A percentile compares a stretch with the other conserved stretches of the same genome.
Conservation (phyloP, 169 alveolate species). For the Plasmodium vivax region DNA sequence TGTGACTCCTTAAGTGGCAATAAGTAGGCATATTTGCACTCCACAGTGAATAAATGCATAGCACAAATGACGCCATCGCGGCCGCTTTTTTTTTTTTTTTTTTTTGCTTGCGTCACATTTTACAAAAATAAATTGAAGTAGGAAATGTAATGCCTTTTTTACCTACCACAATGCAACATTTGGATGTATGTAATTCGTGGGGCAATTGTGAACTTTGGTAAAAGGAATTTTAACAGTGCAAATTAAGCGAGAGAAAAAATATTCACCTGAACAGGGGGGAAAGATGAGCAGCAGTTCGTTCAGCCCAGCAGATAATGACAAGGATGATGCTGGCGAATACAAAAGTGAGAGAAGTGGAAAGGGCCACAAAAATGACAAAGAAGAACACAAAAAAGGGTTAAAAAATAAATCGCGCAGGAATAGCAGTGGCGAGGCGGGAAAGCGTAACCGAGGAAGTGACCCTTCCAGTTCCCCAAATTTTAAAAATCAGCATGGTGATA, state of each 20-base stretch:
- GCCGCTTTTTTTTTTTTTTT: not conserved
- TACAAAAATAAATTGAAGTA: not conserved
- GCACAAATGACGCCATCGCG: not conserved
- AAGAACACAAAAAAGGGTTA: not conserved
- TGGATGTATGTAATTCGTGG: not conserved
- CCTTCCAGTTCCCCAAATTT: not conserved
- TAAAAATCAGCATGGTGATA: not conserved
- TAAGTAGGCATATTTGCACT: not conserved
- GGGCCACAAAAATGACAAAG: not conserved
- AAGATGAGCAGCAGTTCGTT: not conserved
- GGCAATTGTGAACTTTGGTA: not conserved
- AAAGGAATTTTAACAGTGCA: not conserved
- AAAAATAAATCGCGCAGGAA: not conserved
- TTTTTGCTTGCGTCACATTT: not conserved
- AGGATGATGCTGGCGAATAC: not conserved
- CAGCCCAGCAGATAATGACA: not conserved
- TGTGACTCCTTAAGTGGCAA: not conserved
- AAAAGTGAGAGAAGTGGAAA: not conserved
- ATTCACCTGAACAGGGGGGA: not conserved
- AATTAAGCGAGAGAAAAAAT: not conserved
- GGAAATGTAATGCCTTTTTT: not conserved
- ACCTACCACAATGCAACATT: not conserved
- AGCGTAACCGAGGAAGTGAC: not conserved
- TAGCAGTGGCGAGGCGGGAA: not conserved
- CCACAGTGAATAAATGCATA: not conserved